Evolutionary conservation across 2,329 filamentous ascomycete genomes (phyloP), one percentile per base, ranked within the genome.

Genomic region (Aureobasidium leucospermi): DNA sequence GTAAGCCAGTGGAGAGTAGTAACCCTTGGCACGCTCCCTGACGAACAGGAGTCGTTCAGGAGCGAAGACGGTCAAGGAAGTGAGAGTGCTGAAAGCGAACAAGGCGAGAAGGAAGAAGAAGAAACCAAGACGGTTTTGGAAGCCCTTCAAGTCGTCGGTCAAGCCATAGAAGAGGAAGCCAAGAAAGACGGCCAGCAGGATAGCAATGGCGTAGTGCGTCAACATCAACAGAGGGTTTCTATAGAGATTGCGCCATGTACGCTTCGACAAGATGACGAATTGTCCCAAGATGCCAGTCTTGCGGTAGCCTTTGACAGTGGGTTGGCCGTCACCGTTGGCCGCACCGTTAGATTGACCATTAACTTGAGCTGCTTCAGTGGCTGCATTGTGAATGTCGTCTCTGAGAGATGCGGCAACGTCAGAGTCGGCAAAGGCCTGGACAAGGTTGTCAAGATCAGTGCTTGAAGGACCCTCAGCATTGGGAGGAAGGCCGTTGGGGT

Each of bases 151-250:
- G 69, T 99, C 92, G 69, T 96, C 91, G 0, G 92, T 96, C 49
- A 99, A 79, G 2, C 93, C 94, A 67, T 97, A 99, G 78, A 97
- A 99, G 11, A 99, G 81, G 74, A 89, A 97, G 3, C 94, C 94
- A 1, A 93, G 92, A 60, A 99, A 88, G 5, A 97, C 93, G 1
- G 92, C 94, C 6, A 99, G 82, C 0, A 97, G 77, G 62, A 99
- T 97, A 7, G 94, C 91, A 65, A 96, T 97, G 39, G 94, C 94
- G 70, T 97, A 99, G 75, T 99, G 94, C 0, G 92, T 96, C 60
- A 99, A 82, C 94, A 99, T 99, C 61, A 99, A 79, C 83, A 97
- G 92, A 1, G 94, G 94, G 72, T 99, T 96, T 60, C 94, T 86
- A 77, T 99, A 97, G 6, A 99, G 81, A 70, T 99, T 99, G 70